A percentile compares a stretch with the other conserved stretches of the same genome.
Evolutionary conservation across 2,329 filamentous ascomycete species (phyloP).

Genomic region (Calonectria pseudoturangicola): DNA sequence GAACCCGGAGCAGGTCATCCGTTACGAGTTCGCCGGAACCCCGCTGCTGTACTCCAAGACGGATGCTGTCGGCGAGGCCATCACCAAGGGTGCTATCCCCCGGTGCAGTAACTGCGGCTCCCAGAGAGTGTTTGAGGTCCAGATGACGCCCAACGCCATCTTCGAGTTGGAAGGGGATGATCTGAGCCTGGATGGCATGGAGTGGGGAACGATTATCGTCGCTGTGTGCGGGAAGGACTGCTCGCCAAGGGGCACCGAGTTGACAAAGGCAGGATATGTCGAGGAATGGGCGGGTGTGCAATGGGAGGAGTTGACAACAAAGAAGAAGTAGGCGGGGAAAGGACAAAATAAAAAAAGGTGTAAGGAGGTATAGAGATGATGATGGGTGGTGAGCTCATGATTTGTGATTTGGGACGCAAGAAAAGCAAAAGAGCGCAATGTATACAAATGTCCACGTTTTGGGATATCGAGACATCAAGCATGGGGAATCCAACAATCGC

Average conservation of each 20-base stretch:
- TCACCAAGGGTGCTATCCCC: slow-evolving; percentile 77
- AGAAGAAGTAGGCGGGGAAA: slow-evolving; percentile 55
- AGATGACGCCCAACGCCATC: slow-evolving; percentile 94
- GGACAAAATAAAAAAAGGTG: not conserved
- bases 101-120: slow-evolving; percentile 85
- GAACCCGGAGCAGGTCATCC: slow-evolving; percentile 88
- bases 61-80: slow-evolving; percentile 82
- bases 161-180: slow-evolving; percentile 89
- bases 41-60: slow-evolving; percentile 88
- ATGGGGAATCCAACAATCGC: slow-evolving; percentile 51
- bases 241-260: slow-evolving; percentile 72
- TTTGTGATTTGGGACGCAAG: slow-evolving; percentile 28
- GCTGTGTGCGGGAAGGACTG: slow-evolving; percentile 91
- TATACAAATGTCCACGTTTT: slow-evolving; percentile 32
- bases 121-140: slow-evolving; percentile 89
- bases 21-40: slow-evolving; percentile 84
- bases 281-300: slow-evolving; percentile 99
- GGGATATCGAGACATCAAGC: slow-evolving; percentile 36
- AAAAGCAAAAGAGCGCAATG: slow-evolving; percentile 16
- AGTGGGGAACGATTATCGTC: slow-evolving; percentile 95
- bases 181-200: slow-evolving; percentile 88
- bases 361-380: slow-evolving; percentile 40
- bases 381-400: slow-evolving; percentile 50
- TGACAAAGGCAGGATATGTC: slow-evolving; percentile 83
- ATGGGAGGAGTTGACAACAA: slow-evolving; percentile 85